Evolutionary conservation across 768 basidiomycete genomes (phyloP).

Genomic region (Hirschioporus abietinus): DNA sequence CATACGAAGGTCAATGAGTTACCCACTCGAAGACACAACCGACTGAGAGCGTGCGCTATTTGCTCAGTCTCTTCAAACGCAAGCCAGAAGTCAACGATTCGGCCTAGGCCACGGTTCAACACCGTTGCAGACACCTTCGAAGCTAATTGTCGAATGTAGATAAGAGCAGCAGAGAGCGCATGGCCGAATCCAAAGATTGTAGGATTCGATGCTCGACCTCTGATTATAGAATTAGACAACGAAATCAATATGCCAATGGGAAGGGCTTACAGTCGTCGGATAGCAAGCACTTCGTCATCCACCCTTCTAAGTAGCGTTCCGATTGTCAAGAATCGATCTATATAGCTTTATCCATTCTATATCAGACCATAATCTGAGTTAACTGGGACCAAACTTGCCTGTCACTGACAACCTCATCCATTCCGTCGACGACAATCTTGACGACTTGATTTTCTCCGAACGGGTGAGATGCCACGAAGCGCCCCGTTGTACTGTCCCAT

Average conservation of each 20-base stretch:
- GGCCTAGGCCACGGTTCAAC: slow-evolving; percentile 11
- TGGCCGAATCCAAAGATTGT: slow-evolving; percentile 65
- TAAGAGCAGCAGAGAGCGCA: slow-evolving; percentile 50
- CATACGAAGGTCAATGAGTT: not conserved
- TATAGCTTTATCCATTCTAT: slow-evolving; percentile 35
- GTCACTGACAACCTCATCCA: slow-evolving; percentile 46
- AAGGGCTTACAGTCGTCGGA: slow-evolving; percentile 44
- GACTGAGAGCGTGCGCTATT: slow-evolving; percentile 45
- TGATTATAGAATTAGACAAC: slow-evolving; percentile 19
- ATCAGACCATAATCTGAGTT: not conserved
- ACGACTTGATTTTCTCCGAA: slow-evolving; percentile 28
- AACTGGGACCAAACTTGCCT: slow-evolving; percentile 37
- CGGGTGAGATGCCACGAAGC: slow-evolving; percentile 46
- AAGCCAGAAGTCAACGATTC: slow-evolving; percentile 28
- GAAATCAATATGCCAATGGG: not conserved
- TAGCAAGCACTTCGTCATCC: slow-evolving; percentile 42
- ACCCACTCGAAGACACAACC: slow-evolving; percentile 53
- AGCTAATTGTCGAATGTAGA: slow-evolving; percentile 38
- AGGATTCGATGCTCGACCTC: slow-evolving; percentile 42
- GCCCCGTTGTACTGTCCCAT: slow-evolving; percentile 55
- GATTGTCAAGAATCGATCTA: slow-evolving; percentile 59
- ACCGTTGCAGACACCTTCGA: slow-evolving; percentile 13
- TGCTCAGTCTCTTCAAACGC: slow-evolving; percentile 47
- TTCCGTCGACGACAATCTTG: slow-evolving; percentile 46
- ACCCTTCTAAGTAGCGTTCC: slow-evolving; percentile 65